Conservation (phyloP, 257 asterid genomes). For the Solanum bulbocastanum region DNA sequence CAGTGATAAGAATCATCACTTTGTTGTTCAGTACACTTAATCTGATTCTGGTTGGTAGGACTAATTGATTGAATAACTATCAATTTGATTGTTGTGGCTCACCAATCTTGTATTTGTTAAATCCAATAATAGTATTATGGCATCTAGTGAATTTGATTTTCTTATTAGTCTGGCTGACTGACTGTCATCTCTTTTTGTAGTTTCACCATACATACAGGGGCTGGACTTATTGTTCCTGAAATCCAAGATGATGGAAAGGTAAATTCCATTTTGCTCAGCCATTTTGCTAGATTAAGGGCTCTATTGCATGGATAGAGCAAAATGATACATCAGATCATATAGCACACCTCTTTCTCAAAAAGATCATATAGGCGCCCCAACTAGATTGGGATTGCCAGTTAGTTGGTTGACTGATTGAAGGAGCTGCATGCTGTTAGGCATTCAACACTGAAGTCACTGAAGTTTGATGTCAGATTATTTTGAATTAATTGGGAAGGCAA, state of each 20-base stretch:
- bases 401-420: background rate
- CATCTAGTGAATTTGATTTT: background rate
- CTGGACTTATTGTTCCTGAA: slow-evolving; percentile 88
- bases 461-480: background rate
- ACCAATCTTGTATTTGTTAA: background rate
- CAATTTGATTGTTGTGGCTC: background rate
- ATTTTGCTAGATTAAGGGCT: background rate
- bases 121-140: background rate
- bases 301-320: background rate
- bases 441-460: background rate
- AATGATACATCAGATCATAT: background rate
- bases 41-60: background rate
- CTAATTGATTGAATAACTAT: background rate
- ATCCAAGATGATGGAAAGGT: slow-evolving; percentile 92
- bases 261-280: background rate
- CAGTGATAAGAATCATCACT: background rate
- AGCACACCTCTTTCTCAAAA: background rate
- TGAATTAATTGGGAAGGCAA: background rate
- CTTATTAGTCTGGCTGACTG: background rate
- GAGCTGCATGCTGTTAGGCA: background rate
- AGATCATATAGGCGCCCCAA: background rate
- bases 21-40: background rate
- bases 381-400: background rate
- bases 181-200: slow-evolving; percentile 22
- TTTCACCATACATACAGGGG: slow-evolving; percentile 81